Evolutionary conservation across 75 land plant species (phyloP), one percentile per base, ranked within the genome.

Genomic region (Pinus albicaulis): DNA sequence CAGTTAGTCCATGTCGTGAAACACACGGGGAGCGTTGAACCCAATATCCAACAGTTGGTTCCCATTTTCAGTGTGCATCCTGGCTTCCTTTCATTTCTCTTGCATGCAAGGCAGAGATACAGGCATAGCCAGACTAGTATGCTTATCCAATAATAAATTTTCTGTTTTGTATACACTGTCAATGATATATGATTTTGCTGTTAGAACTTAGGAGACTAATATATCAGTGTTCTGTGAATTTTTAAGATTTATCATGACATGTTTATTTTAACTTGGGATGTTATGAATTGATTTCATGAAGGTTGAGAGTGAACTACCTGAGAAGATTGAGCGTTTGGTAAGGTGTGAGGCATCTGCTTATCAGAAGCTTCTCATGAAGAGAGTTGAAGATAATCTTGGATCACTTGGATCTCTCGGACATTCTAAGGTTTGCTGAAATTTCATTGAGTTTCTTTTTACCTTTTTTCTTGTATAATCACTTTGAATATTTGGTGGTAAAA

Each of bases 241-340:
- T 26, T 31, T 0, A 76, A 76, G 77, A 72, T 73, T 72, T 25
- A 72, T 72, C 17, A 57, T 48, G 28, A 72, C 1, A 44, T 24
- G 19, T n/a, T 38, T 41, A 11, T 8, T 68, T 68, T 41, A 68
- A 68, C 13, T 38, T 66, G 44, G 20, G 52, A 2, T 68, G 2
- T 68, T 2, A 20, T n/a, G 48, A 3, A 20, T 38, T 66, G 71
- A 1, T 55, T 58, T 59, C 59, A 24, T 80, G 8, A 69, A 98
- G 99, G 99, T 98, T 71, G 99, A 95, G 81, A 89, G 94, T 93
- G 92, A 98, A 80, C 86, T 98, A 41, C 99, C 98, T 74, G 99
- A 95, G 62, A 98, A 98, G 87, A 93, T 98, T 71, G 99, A 98
- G 82, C 87, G 96, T 66, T 86, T 98, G 65, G 81, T 98, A 56